Evolutionary conservation across 352 stramenopile genomes (phyloP), one percentile per base, ranked within the genome.

Genomic region (Phytophthora cryptogea): DNA sequence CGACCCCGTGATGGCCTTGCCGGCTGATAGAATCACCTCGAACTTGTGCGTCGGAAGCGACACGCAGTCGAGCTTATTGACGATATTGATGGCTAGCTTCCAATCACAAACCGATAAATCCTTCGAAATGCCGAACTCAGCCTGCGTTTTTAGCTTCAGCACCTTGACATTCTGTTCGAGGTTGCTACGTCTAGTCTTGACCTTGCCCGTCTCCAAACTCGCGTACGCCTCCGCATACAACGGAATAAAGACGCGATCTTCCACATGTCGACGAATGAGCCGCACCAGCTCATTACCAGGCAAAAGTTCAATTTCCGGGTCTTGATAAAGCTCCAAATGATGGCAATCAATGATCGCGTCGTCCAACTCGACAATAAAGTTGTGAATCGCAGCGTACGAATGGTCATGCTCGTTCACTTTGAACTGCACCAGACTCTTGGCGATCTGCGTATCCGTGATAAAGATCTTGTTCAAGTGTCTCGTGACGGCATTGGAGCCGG

Each of bases 41-140:
- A 94, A 73, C 65, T 95, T 95, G 72, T 94, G 85, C 11, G 85
- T 89, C 27, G 84, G 78, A 2, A 95, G 65, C 17, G 87, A 92
- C 13, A 88, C 73, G 41, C 79, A 91, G 44, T 95, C 87, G 14
- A 95, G 63, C 28, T 74, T 69, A 50, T 88, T 80, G 11, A 92
- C 59, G 17, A 85, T 78, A 32, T 72, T 68, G 6, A 78, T 74
- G 0, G 74, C 78, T 33, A 76, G 50, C 9, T 68, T 73, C 85
- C 87, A 95, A 8, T 74, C 62, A 8, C 75, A 92, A 30, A 86
- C 68, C 1, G 80, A 78, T 8, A 95, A 14, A 27, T 92, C 82
- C 4, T 78, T 74, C 0, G 85, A 70, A 11, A 94, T 72, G 9
- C 85, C 82, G 45, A 94, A 87, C 48, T 93, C 72, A 3, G 57